Evolutionary conservation across 108 stramenopile genomes (phyloP).

Genomic region (Epithemia pelagica): DNA sequence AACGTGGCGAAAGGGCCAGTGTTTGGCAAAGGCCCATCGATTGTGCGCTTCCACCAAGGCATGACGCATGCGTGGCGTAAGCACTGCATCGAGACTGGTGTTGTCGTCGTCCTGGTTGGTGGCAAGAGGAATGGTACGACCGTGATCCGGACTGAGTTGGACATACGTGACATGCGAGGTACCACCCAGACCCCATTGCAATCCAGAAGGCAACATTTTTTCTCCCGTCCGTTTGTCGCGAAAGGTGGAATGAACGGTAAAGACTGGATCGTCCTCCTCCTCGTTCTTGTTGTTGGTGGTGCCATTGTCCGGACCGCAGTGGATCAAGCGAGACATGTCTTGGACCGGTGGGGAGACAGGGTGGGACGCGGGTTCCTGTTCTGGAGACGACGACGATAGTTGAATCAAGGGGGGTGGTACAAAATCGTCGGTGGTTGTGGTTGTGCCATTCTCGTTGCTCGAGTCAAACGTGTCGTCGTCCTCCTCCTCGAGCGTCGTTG

Average conservation of each 20-base stretch:
- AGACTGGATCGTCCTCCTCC: not conserved
- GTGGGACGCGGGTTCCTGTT: too few relatives aligned
- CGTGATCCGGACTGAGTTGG: too few relatives aligned
- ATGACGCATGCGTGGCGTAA: not conserved
- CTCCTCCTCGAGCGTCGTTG: too few relatives aligned
- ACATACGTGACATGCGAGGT: slow-evolving; percentile 6
- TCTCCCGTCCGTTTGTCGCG: slow-evolving; percentile 11
- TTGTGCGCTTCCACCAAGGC: slow-evolving; percentile 24
- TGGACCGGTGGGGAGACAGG: too few relatives aligned
- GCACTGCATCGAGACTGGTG: not conserved
- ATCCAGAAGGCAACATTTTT: slow-evolving; percentile 12
- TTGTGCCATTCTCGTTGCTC: too few relatives aligned
- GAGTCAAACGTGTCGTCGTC: too few relatives aligned
- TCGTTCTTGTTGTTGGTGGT: slow-evolving; percentile 4
- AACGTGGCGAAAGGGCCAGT: slow-evolving; percentile 13
- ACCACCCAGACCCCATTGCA: slow-evolving; percentile 19
- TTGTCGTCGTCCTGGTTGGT: not conserved
- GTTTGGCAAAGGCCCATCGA: slow-evolving; percentile 34
- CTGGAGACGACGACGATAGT: too few relatives aligned
- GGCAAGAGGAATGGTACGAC: too few relatives aligned
- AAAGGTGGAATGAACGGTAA: slow-evolving; percentile 21
- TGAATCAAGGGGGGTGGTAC: too few relatives aligned
- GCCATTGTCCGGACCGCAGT: too few relatives aligned
- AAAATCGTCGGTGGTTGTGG: too few relatives aligned
- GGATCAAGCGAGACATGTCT: too few relatives aligned